Evolutionary conservation across 805 yeast species (phyloP).

Genomic region (Metschnikowia shivogae): DNA sequence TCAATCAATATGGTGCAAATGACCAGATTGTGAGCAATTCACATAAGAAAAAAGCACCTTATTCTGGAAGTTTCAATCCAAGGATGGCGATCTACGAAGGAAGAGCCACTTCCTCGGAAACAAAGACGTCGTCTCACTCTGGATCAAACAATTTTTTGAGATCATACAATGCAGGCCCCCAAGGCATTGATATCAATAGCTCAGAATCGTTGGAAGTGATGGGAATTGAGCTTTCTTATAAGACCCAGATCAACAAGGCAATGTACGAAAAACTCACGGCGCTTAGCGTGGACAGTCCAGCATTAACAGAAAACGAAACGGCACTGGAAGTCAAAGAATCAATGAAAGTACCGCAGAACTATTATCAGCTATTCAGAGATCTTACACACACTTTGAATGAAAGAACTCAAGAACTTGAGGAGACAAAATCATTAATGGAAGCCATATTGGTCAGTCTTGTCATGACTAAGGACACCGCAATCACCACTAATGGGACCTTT

Average conservation of each 20-base stretch:
- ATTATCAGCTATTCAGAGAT: constrained; percentile 46
- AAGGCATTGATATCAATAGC: neutral
- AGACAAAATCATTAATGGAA: constrained; percentile 61
- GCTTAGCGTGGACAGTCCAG: constrained; percentile 7
- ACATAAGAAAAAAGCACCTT: constrained; percentile 7
- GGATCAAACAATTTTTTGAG: constrained; percentile 1
- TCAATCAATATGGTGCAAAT: constrained; percentile 6
- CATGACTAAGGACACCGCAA: constrained; percentile 20
- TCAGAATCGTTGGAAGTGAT: constrained; percentile 30
- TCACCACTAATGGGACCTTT: constrained; percentile 54
- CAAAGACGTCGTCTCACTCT: constrained; percentile 6
- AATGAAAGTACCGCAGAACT: constrained; percentile 38
- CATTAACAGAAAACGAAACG: constrained; percentile 5
- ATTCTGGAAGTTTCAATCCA: constrained; percentile 26
- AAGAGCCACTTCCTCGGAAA: constrained; percentile 9
- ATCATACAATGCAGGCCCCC: neutral
- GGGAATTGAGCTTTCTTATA: constrained; percentile 50
- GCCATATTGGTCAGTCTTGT: constrained; percentile 40
- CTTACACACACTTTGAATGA: constrained; percentile 46
- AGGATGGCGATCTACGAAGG: constrained; percentile 10
- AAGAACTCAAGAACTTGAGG: constrained; percentile 47
- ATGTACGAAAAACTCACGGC: constrained; percentile 32
- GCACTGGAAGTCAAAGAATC: constrained; percentile 9
- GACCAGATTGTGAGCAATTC: constrained; percentile 7
- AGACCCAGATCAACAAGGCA: constrained; percentile 42